phyloP scores from a whole-genome alignment of 768 basidiomycete species.

The Suillus occidentalis region DNA sequence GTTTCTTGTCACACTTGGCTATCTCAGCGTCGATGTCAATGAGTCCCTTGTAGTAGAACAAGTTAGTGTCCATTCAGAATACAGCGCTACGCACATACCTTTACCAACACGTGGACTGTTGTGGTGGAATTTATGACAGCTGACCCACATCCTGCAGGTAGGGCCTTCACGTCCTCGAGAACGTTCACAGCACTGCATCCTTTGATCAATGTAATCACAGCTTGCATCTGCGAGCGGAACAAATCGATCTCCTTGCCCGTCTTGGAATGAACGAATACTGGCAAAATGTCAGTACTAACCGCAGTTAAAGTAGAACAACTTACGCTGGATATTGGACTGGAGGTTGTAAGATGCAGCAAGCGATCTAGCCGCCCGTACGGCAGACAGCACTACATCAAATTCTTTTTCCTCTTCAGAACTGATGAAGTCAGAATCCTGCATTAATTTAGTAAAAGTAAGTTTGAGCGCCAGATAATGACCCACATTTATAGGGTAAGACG shows the following conservation, averaged over 20 bases:
- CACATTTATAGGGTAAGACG: constrained; percentile 79
- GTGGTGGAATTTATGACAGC: constrained; percentile 74
- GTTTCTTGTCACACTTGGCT: constrained; percentile 87
- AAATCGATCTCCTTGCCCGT: constrained; percentile 60
- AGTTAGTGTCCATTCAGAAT: neutral
- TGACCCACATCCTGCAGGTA: constrained; percentile 89
- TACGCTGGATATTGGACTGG: constrained; percentile 81
- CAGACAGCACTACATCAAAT: constrained; percentile 84
- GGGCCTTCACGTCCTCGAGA: constrained; percentile 49
- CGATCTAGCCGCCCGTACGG: constrained; percentile 78
- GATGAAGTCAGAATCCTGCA: constrained; percentile 59
- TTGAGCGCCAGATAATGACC: constrained; percentile 29
- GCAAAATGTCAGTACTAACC: constrained; percentile 6
- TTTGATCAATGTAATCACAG: constrained; percentile 83
- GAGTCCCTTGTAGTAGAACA: constrained; percentile 59
- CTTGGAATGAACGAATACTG: constrained; percentile 80
- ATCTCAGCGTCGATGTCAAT: constrained; percentile 90
- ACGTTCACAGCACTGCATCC: constrained; percentile 79
- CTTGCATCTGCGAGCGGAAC: constrained; percentile 70
- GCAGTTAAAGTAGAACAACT: constrained; percentile 20
- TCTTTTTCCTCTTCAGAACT: constrained; percentile 75
- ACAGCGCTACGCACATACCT: constrained; percentile 48
- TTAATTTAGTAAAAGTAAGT: neutral
- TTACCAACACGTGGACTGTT: constrained; percentile 80
- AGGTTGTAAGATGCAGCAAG: constrained; percentile 88